phyloP scores from a whole-genome alignment of 106 monocot species.

The Xerophyta viscosa region DNA sequence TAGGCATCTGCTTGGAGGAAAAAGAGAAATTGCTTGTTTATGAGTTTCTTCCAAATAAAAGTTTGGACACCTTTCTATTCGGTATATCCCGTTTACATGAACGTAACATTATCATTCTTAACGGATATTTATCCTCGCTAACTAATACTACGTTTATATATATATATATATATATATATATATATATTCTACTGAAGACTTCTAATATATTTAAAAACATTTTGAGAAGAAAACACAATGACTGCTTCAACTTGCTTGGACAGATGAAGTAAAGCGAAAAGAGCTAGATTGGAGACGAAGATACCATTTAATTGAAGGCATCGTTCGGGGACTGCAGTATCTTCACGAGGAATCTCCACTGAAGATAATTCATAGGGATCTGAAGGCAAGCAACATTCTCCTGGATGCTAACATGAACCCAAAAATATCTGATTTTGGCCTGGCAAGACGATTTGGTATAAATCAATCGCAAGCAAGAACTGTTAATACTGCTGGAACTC shows the following conservation, averaged over 20 bases:
- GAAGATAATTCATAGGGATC: background rate
- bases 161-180: background rate
- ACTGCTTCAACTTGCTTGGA: background rate
- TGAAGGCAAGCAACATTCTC: background rate
- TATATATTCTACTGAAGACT: background rate
- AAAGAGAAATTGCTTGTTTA: background rate
- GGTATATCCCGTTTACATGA: background rate
- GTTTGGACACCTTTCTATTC: background rate
- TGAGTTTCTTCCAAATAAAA: background rate
- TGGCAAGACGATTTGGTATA: background rate
- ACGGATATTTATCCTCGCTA: too few species aligned
- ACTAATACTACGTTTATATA: too few species aligned
- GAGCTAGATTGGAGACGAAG: background rate
- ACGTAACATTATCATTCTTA: too few species aligned
- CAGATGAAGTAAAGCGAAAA: background rate
- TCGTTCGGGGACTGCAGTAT: background rate
- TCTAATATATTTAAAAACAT: too few species aligned
- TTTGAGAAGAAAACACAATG: background rate
- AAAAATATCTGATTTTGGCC: background rate
- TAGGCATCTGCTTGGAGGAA: background rate
- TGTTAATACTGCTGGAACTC: background rate
- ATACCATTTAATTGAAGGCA: background rate
- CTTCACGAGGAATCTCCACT: background rate
- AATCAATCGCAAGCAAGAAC: background rate
- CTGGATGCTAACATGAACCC: constrained; percentile 1